These are phyloP conservation scores for Trametes polyzona DNA, from an alignment of 1,284 basidiomycete genomes.

Conservation along the genomic window DNA sequence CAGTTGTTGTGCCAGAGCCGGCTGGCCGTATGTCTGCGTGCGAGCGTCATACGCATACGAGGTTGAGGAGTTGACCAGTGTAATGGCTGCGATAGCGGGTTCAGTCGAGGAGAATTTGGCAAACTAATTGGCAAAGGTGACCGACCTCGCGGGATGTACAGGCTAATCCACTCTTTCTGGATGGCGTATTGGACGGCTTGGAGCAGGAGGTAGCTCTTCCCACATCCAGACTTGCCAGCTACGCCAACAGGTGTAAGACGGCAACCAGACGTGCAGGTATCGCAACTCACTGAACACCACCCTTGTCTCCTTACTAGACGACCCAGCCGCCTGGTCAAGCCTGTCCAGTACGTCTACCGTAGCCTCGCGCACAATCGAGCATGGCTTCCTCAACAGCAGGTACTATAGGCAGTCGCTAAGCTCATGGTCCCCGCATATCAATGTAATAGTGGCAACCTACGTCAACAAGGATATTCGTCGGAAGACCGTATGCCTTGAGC, in stretches of 20 bases:
- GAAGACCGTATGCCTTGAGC: slow-evolving; percentile 64
- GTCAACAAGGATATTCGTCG: slow-evolving; percentile 66
- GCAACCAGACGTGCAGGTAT: background rate
- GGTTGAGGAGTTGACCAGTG: slow-evolving; percentile 81
- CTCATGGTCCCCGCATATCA: too few relatives aligned
- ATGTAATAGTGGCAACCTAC: slow-evolving; percentile 40
- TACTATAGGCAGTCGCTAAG: slow-evolving; percentile 47
- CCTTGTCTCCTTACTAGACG: slow-evolving; percentile 51
- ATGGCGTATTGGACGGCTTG: slow-evolving; percentile 81
- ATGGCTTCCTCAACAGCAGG: slow-evolving; percentile 64
- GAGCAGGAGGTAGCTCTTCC: slow-evolving; percentile 84
- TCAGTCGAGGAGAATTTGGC: background rate
- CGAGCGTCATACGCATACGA: slow-evolving; percentile 76
- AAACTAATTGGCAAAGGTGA: background rate
- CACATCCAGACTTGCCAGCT: slow-evolving; percentile 82
- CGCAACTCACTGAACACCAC: slow-evolving; percentile 63
- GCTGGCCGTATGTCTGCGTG: slow-evolving; percentile 82
- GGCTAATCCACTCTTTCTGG: slow-evolving; percentile 78
- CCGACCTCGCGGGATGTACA: slow-evolving; percentile 86
- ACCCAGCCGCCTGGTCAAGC: slow-evolving; percentile 50
- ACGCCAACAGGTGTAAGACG: background rate
- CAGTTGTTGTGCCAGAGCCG: slow-evolving; percentile 61
- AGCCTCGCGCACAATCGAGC: slow-evolving; percentile 66
- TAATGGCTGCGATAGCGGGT: slow-evolving; percentile 52
- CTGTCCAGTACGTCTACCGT: slow-evolving; percentile 56